Base-by-base conservation (phyloP, 805 yeast species). In the Scheffersomyces stipitis region DNA sequence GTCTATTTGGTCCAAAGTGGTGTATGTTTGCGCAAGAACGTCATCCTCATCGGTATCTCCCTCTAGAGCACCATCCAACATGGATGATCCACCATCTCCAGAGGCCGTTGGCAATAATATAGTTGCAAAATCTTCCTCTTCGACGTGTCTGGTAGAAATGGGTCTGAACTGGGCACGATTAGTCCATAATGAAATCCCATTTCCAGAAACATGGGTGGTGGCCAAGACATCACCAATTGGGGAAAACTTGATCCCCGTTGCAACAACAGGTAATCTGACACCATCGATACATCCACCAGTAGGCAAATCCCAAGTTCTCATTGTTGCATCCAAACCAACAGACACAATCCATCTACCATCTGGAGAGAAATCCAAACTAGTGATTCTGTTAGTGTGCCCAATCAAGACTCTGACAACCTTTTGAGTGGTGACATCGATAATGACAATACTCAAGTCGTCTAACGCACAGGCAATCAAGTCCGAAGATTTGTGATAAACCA, bases 221-320 rank as follows among this genome's bases (percentile, higher is more conserved):
- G 97, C 98, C 38, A 93, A 71, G 60, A 82, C 78, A 49, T 93
- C 97, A 30, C 96, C 96, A 38, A 80, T 72, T 2, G 95, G 95
- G 12, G 96, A 86, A 45, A 93, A 76, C 52, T 82, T 79, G 22
- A 95, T 70, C 37, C 76, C 69, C 0, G 97, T 88, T 3, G 84
- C 95, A n/a, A 89, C 90, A 48, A 73, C 78, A 1, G 83, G 80
- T 17, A 93, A 73, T 36, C 69, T 66, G 13, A 91, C 81, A 44
- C 96, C 97, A 65, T 93, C 99, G 39, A 93, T 88, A 61, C 98
- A 91, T 1, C 90, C 87, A 33, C 99, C 98, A 1, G 96, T 85
- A 28, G 98, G 98, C 41, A 93, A 75, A 60, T 93, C 98, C 98
- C 98, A 93, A 0, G 96, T 88, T 53, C 99, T 78, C 33, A 93